Base-by-base conservation (phyloP, 805 yeast genomes). In the Debaryomyces castellii region DNA sequence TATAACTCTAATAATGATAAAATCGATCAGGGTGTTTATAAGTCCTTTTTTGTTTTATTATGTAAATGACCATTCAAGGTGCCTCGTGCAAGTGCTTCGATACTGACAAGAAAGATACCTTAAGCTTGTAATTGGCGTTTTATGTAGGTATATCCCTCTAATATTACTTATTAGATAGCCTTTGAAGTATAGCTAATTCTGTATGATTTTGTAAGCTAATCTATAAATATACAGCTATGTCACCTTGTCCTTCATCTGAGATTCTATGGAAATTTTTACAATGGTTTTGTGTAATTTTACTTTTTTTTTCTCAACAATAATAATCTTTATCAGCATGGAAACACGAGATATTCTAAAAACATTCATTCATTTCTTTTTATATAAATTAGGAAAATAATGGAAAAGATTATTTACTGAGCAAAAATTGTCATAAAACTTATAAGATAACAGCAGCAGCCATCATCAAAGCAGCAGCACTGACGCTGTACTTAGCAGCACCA, bases 401-500 rank as follows among this genome's bases (percentile, higher is more conserved):
- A 3, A n/a, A 33, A 3, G 11, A 14, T 12, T 12, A 16, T 33
- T 33, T 10, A 33, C 5, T 16, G 21, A 16, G 6, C 7, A 3
- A n/a, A n/a, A n/a, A n/a, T n/a, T n/a, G n/a, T n/a, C n/a, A n/a
- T n/a, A n/a, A n/a, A n/a, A n/a, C n/a, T 34, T 18, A 17, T 33
- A 33, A 17, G 10, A 50, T 49, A 41, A 57, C 54, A 48, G 58
- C 52, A 62, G 60, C 57, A 24, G 57, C 61, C 48, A 54, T 54
- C 34, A 52, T 41, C 46, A 53, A 55, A 51, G 52, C 55, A 51
- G 57, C 60, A 50, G 53, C 55, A 39, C 52, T 58, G 46, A 55
- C 54, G 41, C 45, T 48, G 41, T 49, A 50, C 30, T 34, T 44
- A 49, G 47, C 45, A 44, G 55, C 57, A 51, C 55, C 58, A 51